phyloP scores from a whole-genome alignment of 345 rosid species.

The Euphorbia tirucalli region DNA sequence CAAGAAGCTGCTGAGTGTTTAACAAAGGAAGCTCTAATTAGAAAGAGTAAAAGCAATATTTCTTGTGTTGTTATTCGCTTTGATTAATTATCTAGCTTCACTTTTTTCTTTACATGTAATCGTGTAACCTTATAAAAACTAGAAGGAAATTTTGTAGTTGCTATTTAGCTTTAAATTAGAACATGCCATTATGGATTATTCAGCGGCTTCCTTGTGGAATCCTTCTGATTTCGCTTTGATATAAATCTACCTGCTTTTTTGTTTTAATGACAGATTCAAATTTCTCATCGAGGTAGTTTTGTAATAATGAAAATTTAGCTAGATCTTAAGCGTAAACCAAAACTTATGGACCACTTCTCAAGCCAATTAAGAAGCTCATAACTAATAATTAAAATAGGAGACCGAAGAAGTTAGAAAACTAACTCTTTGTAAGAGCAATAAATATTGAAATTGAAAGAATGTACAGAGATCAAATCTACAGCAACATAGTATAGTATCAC shows the following conservation, averaged over 20 bases:
- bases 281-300: too few relatives aligned
- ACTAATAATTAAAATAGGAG: background rate
- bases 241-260: too few relatives aligned
- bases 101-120: background rate
- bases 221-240: too few relatives aligned
- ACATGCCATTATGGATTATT: too few relatives aligned
- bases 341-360: too few relatives aligned
- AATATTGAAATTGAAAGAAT: slow-evolving; percentile 11
- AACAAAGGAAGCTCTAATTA: slow-evolving; percentile 56
- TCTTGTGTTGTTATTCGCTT: slow-evolving; percentile 65
- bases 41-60: slow-evolving; percentile 58
- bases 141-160: background rate
- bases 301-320: too few relatives aligned
- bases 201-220: too few relatives aligned
- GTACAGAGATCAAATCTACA: slow-evolving; percentile 20
- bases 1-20: slow-evolving; percentile 67
- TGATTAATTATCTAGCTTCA: slow-evolving; percentile 16
- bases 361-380: too few relatives aligned
- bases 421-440: slow-evolving; percentile 2
- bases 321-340: too few relatives aligned
- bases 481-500: background rate
- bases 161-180: background rate
- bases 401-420: background rate
- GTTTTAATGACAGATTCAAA: too few relatives aligned
- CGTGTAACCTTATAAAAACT: background rate